Base-by-base conservation (phyloP, 129 eudicot genomes). In the Pittosporum tobira region DNA sequence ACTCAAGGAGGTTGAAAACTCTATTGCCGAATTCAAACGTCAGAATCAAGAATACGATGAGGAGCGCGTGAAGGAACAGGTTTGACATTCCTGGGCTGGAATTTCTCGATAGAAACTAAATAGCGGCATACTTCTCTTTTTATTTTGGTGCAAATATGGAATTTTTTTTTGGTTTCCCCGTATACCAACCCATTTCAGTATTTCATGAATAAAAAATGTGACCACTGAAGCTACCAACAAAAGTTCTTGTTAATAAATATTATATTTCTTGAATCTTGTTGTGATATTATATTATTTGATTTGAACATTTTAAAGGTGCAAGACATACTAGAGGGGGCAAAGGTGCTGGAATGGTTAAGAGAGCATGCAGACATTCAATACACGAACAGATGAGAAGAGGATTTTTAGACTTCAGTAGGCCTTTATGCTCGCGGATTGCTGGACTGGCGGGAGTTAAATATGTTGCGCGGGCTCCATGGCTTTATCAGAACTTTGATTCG, bases 331-430 rank as follows among this genome's bases (percentile, higher is more conserved):
- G 94, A 83, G 72, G 99, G 94, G 61, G 96, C 94, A 36, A 91
- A 87, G 73, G 99, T 91, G 67, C 99, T 91, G 23, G 96, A 91
- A 75, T 91, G 94, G 96, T 68, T 87, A 65, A 74, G 73, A 73
- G 88, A 91, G 66, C 72, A 68, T 62, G 96, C 94, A 51, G 90
- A 86, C 19, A 71, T 91, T 48, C 65, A 81, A 57, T 91, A 86
- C 67, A 69, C 49, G 66, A 76, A 70, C 45, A 79, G 71, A 67
- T 88, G 72, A 78, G 38, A 40, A 63, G 40, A 34, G 40, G 11
- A 34, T 34, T 6, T n/a, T 34, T 34, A 34, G 40, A 34, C 10
- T 34, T 34, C 40, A 34, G 40, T 34, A 34, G 7, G 40, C 40
- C 40, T 34, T 34, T n/a, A 22, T 59, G 38, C 22, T 42, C 48